A percentile compares a stretch with the other conserved stretches of the same genome.
Evolutionary conservation across 495 filamentous ascomycete species (phyloP).

Genomic region (Xylaria castorea): DNA sequence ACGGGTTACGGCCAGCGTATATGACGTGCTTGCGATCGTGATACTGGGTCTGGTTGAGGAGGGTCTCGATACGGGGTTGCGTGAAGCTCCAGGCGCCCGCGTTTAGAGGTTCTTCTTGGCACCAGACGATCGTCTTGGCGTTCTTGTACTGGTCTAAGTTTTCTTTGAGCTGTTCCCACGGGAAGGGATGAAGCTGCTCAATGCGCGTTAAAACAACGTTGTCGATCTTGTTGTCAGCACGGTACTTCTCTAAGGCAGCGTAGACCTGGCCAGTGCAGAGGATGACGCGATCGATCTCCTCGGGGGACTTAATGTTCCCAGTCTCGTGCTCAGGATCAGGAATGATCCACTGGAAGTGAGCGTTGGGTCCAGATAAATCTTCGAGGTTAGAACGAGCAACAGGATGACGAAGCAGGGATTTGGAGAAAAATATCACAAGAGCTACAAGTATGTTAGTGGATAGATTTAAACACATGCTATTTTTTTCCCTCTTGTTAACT

Average conservation of each 20-base stretch:
- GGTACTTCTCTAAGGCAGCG: constrained; percentile 87
- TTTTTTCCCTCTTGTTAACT: constrained; percentile 43
- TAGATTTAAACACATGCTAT: background rate
- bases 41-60: constrained; percentile 87
- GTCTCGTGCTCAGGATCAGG: constrained; percentile 81
- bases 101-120: constrained; percentile 96
- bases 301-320: constrained; percentile 72
- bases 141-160: constrained; percentile 97
- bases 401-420: constrained; percentile 90
- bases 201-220: constrained; percentile 92
- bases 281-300: constrained; percentile 92
- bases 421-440: constrained; percentile 96
- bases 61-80: constrained; percentile 93
- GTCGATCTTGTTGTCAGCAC: constrained; percentile 79
- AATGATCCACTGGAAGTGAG: constrained; percentile 96
- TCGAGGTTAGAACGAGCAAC: constrained; percentile 86
- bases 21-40: constrained; percentile 94
- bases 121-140: constrained; percentile 94
- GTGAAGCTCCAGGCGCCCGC: constrained; percentile 94
- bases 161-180: constrained; percentile 93
- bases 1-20: constrained; percentile 92
- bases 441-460: constrained; percentile 55
- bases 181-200: constrained; percentile 98
- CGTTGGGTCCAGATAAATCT: constrained; percentile 80
- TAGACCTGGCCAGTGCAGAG: constrained; percentile 96